A percentile compares a stretch with the other conserved stretches of the same genome.
Conservation (phyloP, 148 eudicot species). For the Pouteria glomerata region DNA sequence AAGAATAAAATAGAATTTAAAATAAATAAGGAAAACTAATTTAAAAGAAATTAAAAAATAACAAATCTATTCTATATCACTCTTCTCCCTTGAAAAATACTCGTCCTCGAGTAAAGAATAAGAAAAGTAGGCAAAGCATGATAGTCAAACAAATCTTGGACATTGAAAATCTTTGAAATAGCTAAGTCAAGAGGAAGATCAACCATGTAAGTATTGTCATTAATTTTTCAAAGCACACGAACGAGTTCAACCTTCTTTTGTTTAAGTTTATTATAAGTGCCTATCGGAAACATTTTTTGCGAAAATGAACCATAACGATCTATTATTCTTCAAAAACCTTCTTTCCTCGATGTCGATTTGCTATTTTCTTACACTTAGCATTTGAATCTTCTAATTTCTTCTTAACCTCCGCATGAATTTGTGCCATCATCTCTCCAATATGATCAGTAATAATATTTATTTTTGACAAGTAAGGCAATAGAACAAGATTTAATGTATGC, state of each 20-base stretch:
- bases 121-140: neutral
- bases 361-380: neutral
- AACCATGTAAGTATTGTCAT: neutral
- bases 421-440: neutral
- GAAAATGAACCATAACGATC: slow-evolving; percentile 1
- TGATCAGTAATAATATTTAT: neutral
- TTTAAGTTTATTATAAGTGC: neutral
- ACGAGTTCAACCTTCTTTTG: neutral
- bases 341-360: neutral
- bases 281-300: neutral
- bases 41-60: too few species aligned
- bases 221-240: neutral
- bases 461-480: too few species aligned
- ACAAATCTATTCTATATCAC: too few species aligned
- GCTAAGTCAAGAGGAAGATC: neutral
- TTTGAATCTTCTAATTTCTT: neutral
- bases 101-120: too few species aligned
- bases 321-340: neutral
- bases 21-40: too few species aligned
- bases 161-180: neutral
- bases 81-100: too few species aligned
- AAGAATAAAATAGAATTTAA: too few species aligned
- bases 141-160: neutral
- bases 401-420: neutral
- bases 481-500: too few species aligned